These are phyloP conservation scores for Zanthoxylum bungeanum DNA, from an alignment of 345 rosid genomes.

Conservation along the genomic window DNA sequence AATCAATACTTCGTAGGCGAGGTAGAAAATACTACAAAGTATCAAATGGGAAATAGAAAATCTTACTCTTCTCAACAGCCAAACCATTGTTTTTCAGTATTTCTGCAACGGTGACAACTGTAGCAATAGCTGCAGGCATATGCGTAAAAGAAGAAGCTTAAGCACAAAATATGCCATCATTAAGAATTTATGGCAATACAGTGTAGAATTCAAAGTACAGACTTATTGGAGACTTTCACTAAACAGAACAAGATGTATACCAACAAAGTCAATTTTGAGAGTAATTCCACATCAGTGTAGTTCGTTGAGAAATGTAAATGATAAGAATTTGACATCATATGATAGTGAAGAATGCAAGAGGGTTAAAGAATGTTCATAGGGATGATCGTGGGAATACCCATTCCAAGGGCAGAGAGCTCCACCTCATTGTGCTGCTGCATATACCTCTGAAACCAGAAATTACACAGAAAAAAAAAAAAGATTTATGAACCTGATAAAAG, in stretches of 20 bases:
- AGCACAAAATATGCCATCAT: not conserved
- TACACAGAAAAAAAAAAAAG: slow-evolving; percentile 3
- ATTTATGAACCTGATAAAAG: not conserved
- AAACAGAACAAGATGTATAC: not conserved
- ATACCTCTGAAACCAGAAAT: slow-evolving; percentile 57
- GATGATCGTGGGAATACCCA: slow-evolving; percentile 52
- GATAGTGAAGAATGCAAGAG: not conserved
- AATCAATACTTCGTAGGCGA: not conserved
- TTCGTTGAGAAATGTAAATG: not conserved
- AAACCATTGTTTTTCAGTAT: slow-evolving; percentile 85
- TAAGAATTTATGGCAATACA: not conserved
- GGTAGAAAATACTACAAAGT: not conserved
- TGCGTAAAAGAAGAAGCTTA: not conserved
- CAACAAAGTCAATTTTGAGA: not conserved
- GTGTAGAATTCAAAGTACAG: no score
- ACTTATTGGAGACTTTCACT: not conserved
- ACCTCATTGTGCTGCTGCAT: slow-evolving; percentile 92
- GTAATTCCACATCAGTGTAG: no score
- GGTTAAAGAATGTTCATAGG: not conserved
- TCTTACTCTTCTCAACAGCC: slow-evolving; percentile 83
- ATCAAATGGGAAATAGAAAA: slow-evolving; percentile 3
- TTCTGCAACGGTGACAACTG: slow-evolving; percentile 78
- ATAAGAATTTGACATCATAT: not conserved
- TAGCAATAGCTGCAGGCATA: slow-evolving; percentile 71
- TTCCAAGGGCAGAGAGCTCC: slow-evolving; percentile 93